Conservation (phyloP, 805 yeast genomes). For the Hanseniaspora thailandica region DNA sequence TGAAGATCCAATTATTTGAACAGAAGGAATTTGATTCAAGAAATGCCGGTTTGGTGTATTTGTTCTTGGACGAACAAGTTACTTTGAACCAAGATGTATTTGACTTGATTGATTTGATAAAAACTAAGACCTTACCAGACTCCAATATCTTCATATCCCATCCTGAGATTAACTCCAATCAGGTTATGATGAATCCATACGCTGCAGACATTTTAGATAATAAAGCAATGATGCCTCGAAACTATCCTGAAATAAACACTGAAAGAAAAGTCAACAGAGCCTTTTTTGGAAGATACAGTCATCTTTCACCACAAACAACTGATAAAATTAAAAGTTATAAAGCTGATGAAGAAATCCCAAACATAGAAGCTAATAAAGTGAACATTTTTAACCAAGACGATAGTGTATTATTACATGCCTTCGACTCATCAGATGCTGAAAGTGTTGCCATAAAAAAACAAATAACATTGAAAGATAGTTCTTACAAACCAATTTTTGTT, state of each 20-base stretch:
- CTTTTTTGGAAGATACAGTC: conserved; percentile 26
- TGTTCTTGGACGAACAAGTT: conserved; percentile 57
- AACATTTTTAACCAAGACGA: neutral
- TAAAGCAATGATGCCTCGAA: conserved; percentile 38
- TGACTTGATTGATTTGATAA: conserved; percentile 45
- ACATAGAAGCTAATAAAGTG: neutral
- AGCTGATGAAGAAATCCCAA: neutral
- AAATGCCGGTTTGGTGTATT: conserved; percentile 49
- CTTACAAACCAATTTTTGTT: neutral
- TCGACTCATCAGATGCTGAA: neutral
- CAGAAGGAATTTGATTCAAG: conserved; percentile 18
- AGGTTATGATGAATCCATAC: conserved; percentile 47
- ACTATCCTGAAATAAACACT: conserved; percentile 32
- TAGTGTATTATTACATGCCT: neutral
- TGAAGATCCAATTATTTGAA: conserved; percentile 24
- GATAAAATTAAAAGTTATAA: too few species aligned
- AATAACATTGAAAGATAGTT: neutral
- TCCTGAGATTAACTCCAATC: conserved; percentile 47
- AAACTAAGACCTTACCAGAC: conserved; percentile 38
- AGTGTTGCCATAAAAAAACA: neutral
- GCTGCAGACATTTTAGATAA: conserved; percentile 39
- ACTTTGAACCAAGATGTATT: conserved; percentile 35
- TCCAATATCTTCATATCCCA: conserved; percentile 44
- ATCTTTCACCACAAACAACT: neutral
- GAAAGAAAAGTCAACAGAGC: conserved; percentile 24